Evolutionary conservation across 768 basidiomycete genomes (phyloP).

Genomic region (Peribolospora kevripleyi): DNA sequence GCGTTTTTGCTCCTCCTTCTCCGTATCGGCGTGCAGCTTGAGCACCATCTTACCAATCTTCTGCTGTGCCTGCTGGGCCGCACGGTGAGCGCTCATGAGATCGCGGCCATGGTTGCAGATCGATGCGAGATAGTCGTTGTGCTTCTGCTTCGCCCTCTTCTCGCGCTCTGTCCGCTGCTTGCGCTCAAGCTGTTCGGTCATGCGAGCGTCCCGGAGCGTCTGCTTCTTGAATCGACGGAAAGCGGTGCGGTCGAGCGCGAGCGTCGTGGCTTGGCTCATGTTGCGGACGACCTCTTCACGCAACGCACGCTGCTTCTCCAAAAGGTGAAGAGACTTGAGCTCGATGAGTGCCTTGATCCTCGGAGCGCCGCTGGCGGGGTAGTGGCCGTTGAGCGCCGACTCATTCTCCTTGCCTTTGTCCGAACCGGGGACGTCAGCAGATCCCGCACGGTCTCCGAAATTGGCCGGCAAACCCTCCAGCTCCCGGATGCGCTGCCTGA

Average conservation of each 20-base stretch:
- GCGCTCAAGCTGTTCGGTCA: constrained; percentile 69
- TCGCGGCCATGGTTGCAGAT: constrained; percentile 66
- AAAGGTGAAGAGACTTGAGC: constrained; percentile 62
- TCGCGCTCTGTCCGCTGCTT: constrained; percentile 81
- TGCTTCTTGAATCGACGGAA: constrained; percentile 73
- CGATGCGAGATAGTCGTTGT: constrained; percentile 70
- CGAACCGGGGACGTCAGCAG: constrained; percentile 19
- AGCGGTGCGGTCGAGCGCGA: constrained; percentile 53
- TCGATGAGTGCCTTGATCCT: constrained; percentile 80
- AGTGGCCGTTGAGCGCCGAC: constrained; percentile 27
- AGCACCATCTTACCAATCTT: constrained; percentile 42
- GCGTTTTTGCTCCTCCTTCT: constrained; percentile 94
- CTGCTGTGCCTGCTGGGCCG: constrained; percentile 29
- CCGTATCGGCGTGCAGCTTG: constrained; percentile 63
- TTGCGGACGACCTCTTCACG: constrained; percentile 66
- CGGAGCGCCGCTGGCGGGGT: constrained; percentile 28
- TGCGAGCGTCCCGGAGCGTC: constrained; percentile 62
- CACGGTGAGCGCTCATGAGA: constrained; percentile 36
- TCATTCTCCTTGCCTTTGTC: constrained; percentile 25
- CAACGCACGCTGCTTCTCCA: constrained; percentile 70
- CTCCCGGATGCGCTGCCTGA: constrained; percentile 68
- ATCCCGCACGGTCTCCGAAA: constrained; percentile 37
- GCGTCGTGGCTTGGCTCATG: constrained; percentile 57
- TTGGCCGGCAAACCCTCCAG: constrained; percentile 48
- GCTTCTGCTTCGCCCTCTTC: constrained; percentile 81